Evolutionary conservation across 1,284 basidiomycete species (phyloP).

Genomic region (Cryptococcus sp.): DNA sequence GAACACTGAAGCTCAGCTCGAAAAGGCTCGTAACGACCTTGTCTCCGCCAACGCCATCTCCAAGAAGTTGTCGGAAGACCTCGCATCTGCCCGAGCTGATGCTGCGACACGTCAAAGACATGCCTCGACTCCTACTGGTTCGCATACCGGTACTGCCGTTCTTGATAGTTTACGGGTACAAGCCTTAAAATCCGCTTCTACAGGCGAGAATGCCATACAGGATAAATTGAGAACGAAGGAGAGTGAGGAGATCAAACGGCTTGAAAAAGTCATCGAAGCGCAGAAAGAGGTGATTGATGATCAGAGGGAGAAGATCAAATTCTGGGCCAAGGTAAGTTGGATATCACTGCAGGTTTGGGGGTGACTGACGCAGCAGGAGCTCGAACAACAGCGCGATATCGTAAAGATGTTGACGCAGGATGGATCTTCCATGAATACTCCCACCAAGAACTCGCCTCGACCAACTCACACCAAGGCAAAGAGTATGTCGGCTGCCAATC

Average conservation of each 20-base stretch:
- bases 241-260: constrained; percentile 32
- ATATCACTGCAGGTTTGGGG: background rate
- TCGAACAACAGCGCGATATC: constrained; percentile 40
- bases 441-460: constrained; percentile 2
- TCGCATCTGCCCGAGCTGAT: background rate
- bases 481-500: constrained; percentile 16
- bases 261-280: constrained; percentile 43
- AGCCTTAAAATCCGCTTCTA: constrained; percentile 1
- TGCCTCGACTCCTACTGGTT: background rate
- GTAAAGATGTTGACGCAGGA: constrained; percentile 36
- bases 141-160: background rate
- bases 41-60: background rate
- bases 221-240: constrained; percentile 11
- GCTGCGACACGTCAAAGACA: constrained; percentile 3
- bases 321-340: constrained; percentile 40
- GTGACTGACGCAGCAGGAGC: constrained; percentile 23
- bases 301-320: constrained; percentile 40
- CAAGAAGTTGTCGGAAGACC: background rate
- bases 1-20: background rate
- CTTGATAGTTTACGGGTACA: background rate
- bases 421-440: constrained; percentile 1
- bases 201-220: background rate
- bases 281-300: constrained; percentile 42
- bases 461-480: constrained; percentile 15
- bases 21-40: background rate